Evolutionary conservation across 2,329 filamentous ascomycete species (phyloP).

Genomic region (Colletotrichum trifolii): DNA sequence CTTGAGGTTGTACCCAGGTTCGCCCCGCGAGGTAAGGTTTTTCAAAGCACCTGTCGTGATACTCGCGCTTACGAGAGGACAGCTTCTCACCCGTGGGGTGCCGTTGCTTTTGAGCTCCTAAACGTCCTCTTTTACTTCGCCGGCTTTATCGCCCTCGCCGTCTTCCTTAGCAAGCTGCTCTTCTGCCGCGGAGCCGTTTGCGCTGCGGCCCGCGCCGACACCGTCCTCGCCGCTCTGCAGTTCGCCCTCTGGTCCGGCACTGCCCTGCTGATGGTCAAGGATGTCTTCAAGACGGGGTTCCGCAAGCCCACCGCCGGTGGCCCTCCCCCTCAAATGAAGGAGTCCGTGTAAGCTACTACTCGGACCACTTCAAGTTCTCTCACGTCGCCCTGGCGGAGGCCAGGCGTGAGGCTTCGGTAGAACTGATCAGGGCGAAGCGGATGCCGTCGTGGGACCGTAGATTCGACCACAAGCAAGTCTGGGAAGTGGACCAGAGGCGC

Average conservation of each 20-base stretch:
- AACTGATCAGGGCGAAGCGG: constrained; percentile 26
- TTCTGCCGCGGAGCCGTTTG: constrained; percentile 70
- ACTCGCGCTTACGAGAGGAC: constrained; percentile 2
- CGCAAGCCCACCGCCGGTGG: constrained; percentile 43
- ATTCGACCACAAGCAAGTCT: constrained; percentile 19
- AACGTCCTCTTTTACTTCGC: constrained; percentile 69
- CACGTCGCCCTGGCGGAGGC: constrained; percentile 29
- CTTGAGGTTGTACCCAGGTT: constrained; percentile 62
- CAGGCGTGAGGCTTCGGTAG: constrained; percentile 30
- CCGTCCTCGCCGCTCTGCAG: constrained; percentile 64
- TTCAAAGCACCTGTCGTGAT: no score
- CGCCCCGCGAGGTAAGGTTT: constrained; percentile 51
- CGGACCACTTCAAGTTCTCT: constrained; percentile 28
- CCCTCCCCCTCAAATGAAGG: constrained; percentile 38
- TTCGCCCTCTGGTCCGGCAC: constrained; percentile 66
- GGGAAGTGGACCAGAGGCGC: constrained; percentile 33
- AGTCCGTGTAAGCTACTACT: constrained; percentile 34
- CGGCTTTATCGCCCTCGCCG: constrained; percentile 68
- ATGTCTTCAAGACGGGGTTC: constrained; percentile 58
- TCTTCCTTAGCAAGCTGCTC: constrained; percentile 65
- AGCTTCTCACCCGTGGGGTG: constrained; percentile 61
- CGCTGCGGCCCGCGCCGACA: constrained; percentile 63
- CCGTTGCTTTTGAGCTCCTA: constrained; percentile 60
- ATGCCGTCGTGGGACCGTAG: constrained; percentile 33
- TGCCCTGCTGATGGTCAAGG: constrained; percentile 56